Conservation (phyloP, 345 rosid genomes). For the Viola odorata region DNA sequence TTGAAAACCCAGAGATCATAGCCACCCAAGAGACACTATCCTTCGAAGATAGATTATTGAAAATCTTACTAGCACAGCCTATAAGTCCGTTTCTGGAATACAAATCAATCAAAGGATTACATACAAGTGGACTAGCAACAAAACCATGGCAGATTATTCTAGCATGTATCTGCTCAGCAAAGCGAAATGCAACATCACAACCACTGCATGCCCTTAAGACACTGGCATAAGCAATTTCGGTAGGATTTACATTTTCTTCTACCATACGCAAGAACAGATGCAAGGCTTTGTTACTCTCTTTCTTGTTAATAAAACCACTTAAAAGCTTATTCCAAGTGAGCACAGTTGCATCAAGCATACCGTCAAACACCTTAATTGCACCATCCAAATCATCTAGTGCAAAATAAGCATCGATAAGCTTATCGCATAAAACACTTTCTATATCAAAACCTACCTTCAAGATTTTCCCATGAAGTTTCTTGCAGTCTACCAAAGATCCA, state of each 20-base stretch:
- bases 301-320: constrained; percentile 34
- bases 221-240: constrained; percentile 37
- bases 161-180: constrained; percentile 59
- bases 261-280: constrained; percentile 39
- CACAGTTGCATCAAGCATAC: constrained; percentile 48
- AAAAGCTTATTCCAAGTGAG: constrained; percentile 53
- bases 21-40: constrained; percentile 83
- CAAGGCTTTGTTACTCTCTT: constrained; percentile 27
- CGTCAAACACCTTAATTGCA: constrained; percentile 57
- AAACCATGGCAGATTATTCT: constrained; percentile 54
- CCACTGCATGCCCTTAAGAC: constrained; percentile 48
- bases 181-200: constrained; percentile 25
- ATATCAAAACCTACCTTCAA: constrained; percentile 48
- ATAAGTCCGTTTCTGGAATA: constrained; percentile 58
- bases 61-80: constrained; percentile 47
- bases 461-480: constrained; percentile 56
- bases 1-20: constrained; percentile 69
- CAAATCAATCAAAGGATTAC: constrained; percentile 65
- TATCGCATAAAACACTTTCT: constrained; percentile 35
- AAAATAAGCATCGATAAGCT: constrained; percentile 42
- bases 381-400: constrained; percentile 34
- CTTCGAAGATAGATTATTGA: constrained; percentile 42
- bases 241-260: constrained; percentile 32
- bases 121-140: constrained; percentile 32
- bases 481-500: constrained; percentile 39